Evolutionary conservation across 2,329 filamentous ascomycete species (phyloP).

Genomic region (Chaetomium olivaceum): DNA sequence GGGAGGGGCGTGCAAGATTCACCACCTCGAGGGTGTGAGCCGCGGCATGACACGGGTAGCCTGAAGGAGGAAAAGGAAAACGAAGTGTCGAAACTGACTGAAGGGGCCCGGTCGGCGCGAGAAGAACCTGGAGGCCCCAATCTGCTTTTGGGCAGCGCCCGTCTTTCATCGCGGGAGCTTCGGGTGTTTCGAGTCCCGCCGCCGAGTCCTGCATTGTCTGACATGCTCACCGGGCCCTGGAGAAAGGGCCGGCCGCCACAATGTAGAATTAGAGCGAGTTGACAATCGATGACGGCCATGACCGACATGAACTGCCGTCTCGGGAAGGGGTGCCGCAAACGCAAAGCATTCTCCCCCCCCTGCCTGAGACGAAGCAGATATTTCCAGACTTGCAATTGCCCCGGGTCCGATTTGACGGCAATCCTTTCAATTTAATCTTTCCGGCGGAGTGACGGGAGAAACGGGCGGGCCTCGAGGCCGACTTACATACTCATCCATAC

Average conservation of each 20-base stretch:
- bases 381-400: constrained; percentile 17
- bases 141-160: constrained; percentile 1
- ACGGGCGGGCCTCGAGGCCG: not conserved
- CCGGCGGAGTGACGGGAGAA: constrained; percentile 11
- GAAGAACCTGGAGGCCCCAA: not conserved
- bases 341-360: not conserved
- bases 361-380: constrained; percentile 6
- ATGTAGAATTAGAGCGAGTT: not conserved
- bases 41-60: not conserved
- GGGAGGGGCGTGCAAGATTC: constrained; percentile 19
- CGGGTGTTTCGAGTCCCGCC: not conserved
- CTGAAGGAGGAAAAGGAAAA: constrained; percentile 5
- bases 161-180: not conserved
- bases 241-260: not conserved
- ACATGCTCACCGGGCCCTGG: not conserved
- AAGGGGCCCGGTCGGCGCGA: not conserved
- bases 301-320: not conserved
- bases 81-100: not conserved
- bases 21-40: constrained; percentile 18
- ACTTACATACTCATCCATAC: not conserved
- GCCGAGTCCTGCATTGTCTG: not conserved
- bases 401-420: constrained; percentile 4
- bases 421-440: constrained; percentile 27
- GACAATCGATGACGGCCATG: not conserved
- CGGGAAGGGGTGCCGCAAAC: not conserved